Evolutionary conservation across 192 early-diverging fungal species (phyloP).

Genomic region (Piromyces finnis): DNA sequence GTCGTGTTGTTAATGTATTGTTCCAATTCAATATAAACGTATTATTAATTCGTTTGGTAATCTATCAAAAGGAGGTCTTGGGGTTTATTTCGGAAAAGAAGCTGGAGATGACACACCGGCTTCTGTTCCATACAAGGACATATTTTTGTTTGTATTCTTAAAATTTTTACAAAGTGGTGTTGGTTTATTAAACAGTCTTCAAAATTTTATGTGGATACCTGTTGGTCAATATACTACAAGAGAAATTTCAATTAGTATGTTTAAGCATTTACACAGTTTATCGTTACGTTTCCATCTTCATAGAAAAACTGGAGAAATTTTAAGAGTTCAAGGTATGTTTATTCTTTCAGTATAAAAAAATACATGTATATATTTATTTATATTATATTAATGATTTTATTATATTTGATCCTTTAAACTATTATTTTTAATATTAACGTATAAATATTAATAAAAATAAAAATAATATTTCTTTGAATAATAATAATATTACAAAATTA

Average conservation of each 20-base stretch:
- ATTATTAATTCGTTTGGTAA: slow-evolving; percentile 53
- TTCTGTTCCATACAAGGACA: slow-evolving; percentile 27
- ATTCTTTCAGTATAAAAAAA: no score
- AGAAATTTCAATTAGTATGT: slow-evolving; percentile 76
- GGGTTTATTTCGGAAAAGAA: neutral
- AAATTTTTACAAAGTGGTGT: slow-evolving; percentile 62
- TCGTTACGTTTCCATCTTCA: slow-evolving; percentile 83
- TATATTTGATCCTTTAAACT: no score
- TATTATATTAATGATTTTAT: no score
- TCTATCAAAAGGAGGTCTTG: neutral
- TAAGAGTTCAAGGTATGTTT: slow-evolving; percentile 79
- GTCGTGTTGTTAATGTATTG: slow-evolving; percentile 61
- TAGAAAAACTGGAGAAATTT: slow-evolving; percentile 85
- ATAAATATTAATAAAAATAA: no score
- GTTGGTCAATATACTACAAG: slow-evolving; percentile 84
- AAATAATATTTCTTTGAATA: no score
- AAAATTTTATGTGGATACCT: slow-evolving; percentile 82
- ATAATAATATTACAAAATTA: no score
- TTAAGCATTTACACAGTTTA: slow-evolving; percentile 73
- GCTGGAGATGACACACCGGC: neutral
- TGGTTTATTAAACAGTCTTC: slow-evolving; percentile 57
- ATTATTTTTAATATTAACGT: no score
- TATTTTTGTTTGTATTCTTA: slow-evolving; percentile 40
- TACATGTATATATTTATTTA: no score
- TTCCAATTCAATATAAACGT: slow-evolving; percentile 62